Evolutionary conservation across 2,329 filamentous ascomycete genomes (phyloP), one percentile per base, ranked within the genome.

Genomic region (Cadophora luteo-olivacea): DNA sequence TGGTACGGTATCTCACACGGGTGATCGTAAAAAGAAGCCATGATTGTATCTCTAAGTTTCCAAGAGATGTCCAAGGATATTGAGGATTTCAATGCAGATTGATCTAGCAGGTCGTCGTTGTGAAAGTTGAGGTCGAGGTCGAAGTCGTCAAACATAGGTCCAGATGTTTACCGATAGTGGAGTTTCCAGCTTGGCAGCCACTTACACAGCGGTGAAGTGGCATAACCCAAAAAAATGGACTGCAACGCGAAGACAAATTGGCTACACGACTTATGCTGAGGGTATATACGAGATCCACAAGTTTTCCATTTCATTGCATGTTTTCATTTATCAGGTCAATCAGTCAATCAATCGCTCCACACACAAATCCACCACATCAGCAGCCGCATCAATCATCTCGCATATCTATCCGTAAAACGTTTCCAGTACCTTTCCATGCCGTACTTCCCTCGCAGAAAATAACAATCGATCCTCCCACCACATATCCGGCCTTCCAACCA

Each of bases 281-380:
- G 33, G 33, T 6, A 16, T 9, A 19, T 45, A 9, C 36, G n/a
- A 45, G 12, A 29, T 41, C 14, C 12, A 45, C 24, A 49, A 12
- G 45, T 12, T 49, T 54, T 55, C 33, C 33, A 64, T 52, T 64
- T 52, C 61, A 54, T 52, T 19, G 49, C 61, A 54, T 64, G 29
- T 54, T 64, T 45, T 64, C 48, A 64, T 41, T 55, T n/a, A 52
- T 64, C 60, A 52, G 41, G 29, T 55, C 61, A 32, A 24, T 64
- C 48, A 54, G 29, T 64, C 60, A 62, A 51, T 33, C 41, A 55
- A 41, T 60, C 57, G 36, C n/a, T 60, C 22, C 24, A 32, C 51
- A 24, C 51, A 54, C 24, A 29, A 22, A n/a, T 33, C 33, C 55
- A 38, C 58, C 41, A 51, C 60, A n/a, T 62, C 38, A 29, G 38